Evolutionary conservation across 129 eudicot species (phyloP), one percentile per base, ranked within the genome.

Genomic region (Mikania micrantha): DNA sequence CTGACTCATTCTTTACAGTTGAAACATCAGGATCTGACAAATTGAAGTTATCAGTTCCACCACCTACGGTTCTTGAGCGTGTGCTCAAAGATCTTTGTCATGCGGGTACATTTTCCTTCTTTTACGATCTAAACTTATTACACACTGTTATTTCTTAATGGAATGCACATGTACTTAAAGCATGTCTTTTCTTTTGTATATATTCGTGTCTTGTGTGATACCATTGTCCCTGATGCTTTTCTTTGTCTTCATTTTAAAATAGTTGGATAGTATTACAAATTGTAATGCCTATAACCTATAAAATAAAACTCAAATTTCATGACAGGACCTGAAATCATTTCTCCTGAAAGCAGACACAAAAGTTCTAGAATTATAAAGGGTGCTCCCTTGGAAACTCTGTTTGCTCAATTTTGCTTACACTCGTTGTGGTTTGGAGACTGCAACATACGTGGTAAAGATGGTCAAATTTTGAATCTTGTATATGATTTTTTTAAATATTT

Each of bases 401-500:
- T 93, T 79, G 99, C 96, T 39, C 95, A 89, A 56, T 89, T 88
- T 71, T 93, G 99, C 76, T 71, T 88, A 65, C 99, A 89, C 67
- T 85, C 95, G 29, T 84, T 93, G 66, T 93, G 99, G 99, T 88
- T 92, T 62, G 99, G 99, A 39, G 86, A 86, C 81, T 93, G 99
- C 85, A 93, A 83, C 71, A 89, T 93, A 69, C 95, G 96, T 36
- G 99, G 99, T 93, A 83, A 39, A 50, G 16, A 50, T 60, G 28
- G 38, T 73, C 20, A 57, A 36, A 28, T 16, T 22, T 10, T 57
- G 25, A 53, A 56, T 21, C 29, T 42, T 21, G 17, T 62, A 15
- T 25, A 67, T 29, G 5, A 32, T 13, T 7, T 13, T 31, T 20
- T 13, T 34, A 13, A 31, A 4, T 9, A 1, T 4, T 48, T 63